Percentiles rank a stretch among this genome's conserved stretches.
Conservation (phyloP, 495 filamentous ascomycete species). For the Hyaloscypha bicolor region DNA sequence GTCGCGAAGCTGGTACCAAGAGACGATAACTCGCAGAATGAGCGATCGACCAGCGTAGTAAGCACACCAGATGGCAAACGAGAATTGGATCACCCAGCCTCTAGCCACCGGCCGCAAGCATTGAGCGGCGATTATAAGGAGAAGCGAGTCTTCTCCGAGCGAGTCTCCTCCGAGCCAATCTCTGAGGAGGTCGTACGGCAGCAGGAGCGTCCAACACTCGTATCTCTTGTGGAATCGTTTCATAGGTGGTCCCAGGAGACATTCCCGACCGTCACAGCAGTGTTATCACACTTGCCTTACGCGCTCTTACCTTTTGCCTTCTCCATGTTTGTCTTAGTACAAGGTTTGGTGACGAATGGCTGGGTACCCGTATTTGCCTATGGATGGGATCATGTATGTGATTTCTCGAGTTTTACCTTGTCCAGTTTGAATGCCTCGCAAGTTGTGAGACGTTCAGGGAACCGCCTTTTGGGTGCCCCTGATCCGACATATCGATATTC, state of each 20-base stretch:
- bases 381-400: constrained; percentile 59
- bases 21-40: constrained; percentile 22
- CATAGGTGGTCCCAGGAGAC: constrained; percentile 63
- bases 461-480: constrained; percentile 26
- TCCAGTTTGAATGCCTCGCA: neutral
- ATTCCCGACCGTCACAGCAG: constrained; percentile 64
- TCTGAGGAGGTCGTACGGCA: constrained; percentile 14
- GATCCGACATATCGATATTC: neutral
- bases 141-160: constrained; percentile 20
- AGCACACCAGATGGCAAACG: constrained; percentile 32
- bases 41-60: constrained; percentile 12
- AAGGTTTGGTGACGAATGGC: constrained; percentile 65
- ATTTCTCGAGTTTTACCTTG: neutral
- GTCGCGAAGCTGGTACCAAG: constrained; percentile 56
- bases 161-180: constrained; percentile 22
- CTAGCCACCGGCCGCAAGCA: neutral
- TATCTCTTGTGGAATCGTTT: constrained; percentile 42
- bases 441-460: neutral
- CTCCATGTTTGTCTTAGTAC: constrained; percentile 69
- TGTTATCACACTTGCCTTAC: constrained; percentile 60
- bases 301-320: constrained; percentile 66
- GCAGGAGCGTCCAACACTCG: constrained; percentile 43
- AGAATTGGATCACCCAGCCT: neutral
- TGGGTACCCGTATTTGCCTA: constrained; percentile 69
- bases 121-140: constrained; percentile 5